Base-by-base conservation (phyloP, 2,329 filamentous ascomycete species). In the Xylariaceae sp. region DNA sequence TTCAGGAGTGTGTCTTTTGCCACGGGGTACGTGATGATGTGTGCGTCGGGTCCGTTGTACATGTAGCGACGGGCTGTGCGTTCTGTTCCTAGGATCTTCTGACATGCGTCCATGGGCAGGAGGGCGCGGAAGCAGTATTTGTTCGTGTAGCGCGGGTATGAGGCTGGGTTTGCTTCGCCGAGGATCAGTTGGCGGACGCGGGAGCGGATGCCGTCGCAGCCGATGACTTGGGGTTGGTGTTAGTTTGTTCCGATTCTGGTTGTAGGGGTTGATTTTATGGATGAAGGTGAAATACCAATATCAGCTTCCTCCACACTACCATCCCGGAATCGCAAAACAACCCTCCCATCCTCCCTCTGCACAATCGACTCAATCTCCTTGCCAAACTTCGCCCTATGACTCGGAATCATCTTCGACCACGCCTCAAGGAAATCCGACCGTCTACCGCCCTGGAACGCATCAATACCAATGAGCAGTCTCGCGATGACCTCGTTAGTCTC, bases 151-250 rank as follows among this genome's bases (percentile, higher is more conserved):
- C 74, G 69, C 0, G 84, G 75, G 30, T 76, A 68, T 0, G 77
- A 72, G 2, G 76, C 74, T 0, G 78, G 76, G 59, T 78, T 70
- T 18, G 74, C 71, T 2, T 75, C 68, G 0, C 80, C 82, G 2
- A 87, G 73, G 4, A 88, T 70, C 11, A 82, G 69, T 35, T 78
- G 69, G 6, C 86, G 75, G 2, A 81, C 76, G 2, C 75, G 74
- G 0, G 82, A 84, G 68, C 84, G 84, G 67, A 88, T 85, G 0
- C 86, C 86, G 70, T 88, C 86, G 67, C 83, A 86, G 4, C 82
- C 85, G 58, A 88, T 75, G 0, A 85, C 80, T 71, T 62, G 2
- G 51, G 30, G 7, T 42, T 10, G 50, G 58, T 54, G 53, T 61
- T 11, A 61, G 57, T 60, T 11, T 2, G 18, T 34, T 23, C n/a